Evolutionary conservation across 2,329 filamentous ascomycete genomes (phyloP).

Genomic region (Fusarium sterilihyphosum): DNA sequence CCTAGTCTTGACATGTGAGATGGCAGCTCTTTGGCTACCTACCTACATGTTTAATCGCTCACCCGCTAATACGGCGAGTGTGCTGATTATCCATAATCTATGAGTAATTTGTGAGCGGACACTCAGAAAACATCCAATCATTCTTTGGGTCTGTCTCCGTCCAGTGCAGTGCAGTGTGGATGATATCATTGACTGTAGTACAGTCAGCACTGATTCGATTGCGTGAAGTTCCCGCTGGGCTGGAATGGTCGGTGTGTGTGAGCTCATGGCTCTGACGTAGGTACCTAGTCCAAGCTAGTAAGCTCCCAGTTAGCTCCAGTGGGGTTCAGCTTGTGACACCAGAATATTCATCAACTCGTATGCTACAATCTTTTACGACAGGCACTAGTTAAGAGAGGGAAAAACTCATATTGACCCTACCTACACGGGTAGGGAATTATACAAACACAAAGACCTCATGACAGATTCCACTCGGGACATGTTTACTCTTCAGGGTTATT

Average conservation of each 20-base stretch:
- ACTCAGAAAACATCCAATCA: not conserved
- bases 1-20: not conserved
- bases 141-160: not conserved
- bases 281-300: not conserved
- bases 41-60: not conserved
- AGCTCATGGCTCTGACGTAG: constrained; percentile 17
- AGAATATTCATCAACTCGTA: not conserved
- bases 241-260: constrained; percentile 14
- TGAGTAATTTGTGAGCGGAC: not conserved
- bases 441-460: not conserved
- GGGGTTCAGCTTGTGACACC: not conserved
- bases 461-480: not conserved
- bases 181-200: constrained; percentile 24
- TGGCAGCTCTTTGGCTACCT: not conserved
- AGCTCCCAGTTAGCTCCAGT: constrained; percentile 3
- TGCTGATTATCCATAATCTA: not conserved
- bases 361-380: not conserved
- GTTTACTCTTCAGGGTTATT: not conserved
- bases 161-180: not conserved
- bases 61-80: not conserved
- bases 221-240: not conserved
- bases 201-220: constrained; percentile 4
- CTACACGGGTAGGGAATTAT: not conserved
- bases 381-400: not conserved
- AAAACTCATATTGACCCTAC: not conserved